Evolutionary conservation across 352 stramenopile genomes (phyloP).

Genomic region (Sclerospora graminicola): DNA sequence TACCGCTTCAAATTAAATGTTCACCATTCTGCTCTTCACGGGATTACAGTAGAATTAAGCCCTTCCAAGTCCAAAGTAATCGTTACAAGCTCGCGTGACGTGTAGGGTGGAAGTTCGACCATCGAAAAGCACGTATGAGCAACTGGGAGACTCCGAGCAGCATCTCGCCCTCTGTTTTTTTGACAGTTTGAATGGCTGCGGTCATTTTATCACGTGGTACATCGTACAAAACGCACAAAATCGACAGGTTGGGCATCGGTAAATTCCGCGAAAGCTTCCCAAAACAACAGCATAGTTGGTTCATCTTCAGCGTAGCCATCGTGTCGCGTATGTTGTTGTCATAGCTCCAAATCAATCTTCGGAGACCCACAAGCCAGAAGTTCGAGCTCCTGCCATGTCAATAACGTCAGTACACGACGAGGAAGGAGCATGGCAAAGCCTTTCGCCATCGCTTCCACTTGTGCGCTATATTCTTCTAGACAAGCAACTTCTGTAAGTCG

Average conservation of each 20-base stretch:
- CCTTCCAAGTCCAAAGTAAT: conserved; percentile 91
- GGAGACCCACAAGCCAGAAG: conserved; percentile 85
- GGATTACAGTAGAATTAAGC: conserved; percentile 88
- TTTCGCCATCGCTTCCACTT: conserved; percentile 65
- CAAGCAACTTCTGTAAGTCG: conserved; percentile 62
- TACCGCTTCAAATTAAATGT: too few species aligned
- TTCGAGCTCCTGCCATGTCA: conserved; percentile 88
- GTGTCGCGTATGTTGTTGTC: conserved; percentile 78
- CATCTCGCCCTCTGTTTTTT: conserved; percentile 82
- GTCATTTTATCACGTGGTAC: conserved; percentile 81
- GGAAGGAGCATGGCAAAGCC: conserved; percentile 83
- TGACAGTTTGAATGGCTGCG: conserved; percentile 87
- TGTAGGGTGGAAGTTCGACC: conserved; percentile 90
- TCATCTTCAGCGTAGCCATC: conserved; percentile 83
- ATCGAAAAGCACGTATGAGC: conserved; percentile 95
- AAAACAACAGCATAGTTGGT: conserved; percentile 82
- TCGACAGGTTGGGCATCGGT: conserved; percentile 80
- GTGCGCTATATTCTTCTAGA: conserved; percentile 61
- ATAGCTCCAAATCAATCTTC: conserved; percentile 86
- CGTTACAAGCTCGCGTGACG: conserved; percentile 83
- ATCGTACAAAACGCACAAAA: conserved; percentile 93
- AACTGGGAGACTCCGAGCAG: conserved; percentile 76
- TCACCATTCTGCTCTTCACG: conserved; percentile 18
- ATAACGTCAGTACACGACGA: conserved; percentile 73
- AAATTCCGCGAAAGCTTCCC: conserved; percentile 83